Base-by-base conservation (phyloP, 2,329 filamentous ascomycete species). In the Pseudogymnoascus sp. region DNA sequence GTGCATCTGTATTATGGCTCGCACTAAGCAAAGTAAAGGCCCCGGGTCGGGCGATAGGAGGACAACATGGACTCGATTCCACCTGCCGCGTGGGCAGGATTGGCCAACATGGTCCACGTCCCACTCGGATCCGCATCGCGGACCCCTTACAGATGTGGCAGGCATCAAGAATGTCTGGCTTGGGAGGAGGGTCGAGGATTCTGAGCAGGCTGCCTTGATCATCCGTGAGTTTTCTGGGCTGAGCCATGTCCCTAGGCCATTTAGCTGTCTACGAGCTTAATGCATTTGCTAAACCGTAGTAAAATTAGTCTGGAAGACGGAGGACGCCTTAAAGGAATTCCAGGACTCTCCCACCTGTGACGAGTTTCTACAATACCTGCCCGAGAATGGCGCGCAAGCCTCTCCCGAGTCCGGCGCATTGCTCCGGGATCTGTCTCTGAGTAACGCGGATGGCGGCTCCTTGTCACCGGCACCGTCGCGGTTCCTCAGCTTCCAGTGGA, bases 81-180 rank as follows among this genome's bases (percentile, higher is more conserved):
- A 67, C 39, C 64, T 69, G 9, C 66, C 66, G 16, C 62, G 33
- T 16, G 66, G 62, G 23, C 66, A 69, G 52, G 62, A 67, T 41
- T 69, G 67, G 68, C 67, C 68, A 22, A 62, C 16, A 65, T 63
- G 63, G 64, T 68, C n/a, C 65, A 66, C 2, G 25, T 65, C 25
- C 66, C 65, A 9, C 64, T 62, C 62, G 67, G 62, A 65, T 67
- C 19, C 41, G 19, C 41, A 42, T 42, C 41, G 41, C 41, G 41
- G 41, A 1, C 41, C 41, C 5, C 41, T 45, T 45, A 8, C 22
- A 14, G 22, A 12, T 14, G 41, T 45, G 5, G 22, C 14, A 14
- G 41, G 41, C 11, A 45, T 45, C 12, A n/a, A 8, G 4, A 7
- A 78, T 64, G 77, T 76, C 0, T 67, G 75, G 64, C 66, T 62